phyloP scores from a whole-genome alignment of 495 filamentous ascomycete genomes.

The Alectoria sarmentosa region DNA sequence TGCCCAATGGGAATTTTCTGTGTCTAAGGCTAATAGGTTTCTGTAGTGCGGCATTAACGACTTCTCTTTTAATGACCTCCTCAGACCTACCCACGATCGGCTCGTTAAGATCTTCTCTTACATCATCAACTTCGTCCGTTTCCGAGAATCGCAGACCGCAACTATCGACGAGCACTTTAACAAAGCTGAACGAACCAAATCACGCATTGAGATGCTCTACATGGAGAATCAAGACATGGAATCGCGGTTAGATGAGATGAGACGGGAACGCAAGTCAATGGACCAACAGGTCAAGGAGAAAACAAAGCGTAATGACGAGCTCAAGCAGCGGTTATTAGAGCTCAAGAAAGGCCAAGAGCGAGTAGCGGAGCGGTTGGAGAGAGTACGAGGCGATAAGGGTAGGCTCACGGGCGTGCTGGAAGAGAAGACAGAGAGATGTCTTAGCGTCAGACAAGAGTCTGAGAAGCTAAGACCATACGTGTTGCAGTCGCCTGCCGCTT shows the following conservation, averaged over 20 bases:
- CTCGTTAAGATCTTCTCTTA: conserved; percentile 91
- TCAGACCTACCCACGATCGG: conserved; percentile 79
- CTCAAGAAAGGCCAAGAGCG: conserved; percentile 69
- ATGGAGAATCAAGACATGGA: conserved; percentile 82
- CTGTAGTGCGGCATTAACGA: conserved; percentile 78
- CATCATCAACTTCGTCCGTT: conserved; percentile 96
- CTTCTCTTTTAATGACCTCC: conserved; percentile 85
- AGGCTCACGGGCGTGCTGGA: conserved; percentile 65
- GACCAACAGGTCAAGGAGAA: conserved; percentile 75
- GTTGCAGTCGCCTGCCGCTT: conserved; percentile 71
- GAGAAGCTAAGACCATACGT: conserved; percentile 88
- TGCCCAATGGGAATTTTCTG: neutral
- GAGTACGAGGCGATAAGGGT: conserved; percentile 63
- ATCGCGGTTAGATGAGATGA: conserved; percentile 70
- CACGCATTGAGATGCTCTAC: conserved; percentile 78
- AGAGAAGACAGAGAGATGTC: conserved; percentile 62
- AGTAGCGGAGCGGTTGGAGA: conserved; percentile 69
- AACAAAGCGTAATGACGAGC: conserved; percentile 71
- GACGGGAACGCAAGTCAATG: conserved; percentile 63
- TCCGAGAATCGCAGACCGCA: conserved; percentile 79
- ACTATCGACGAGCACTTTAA: conserved; percentile 91
- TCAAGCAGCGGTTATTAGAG: conserved; percentile 71
- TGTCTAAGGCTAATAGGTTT: neutral
- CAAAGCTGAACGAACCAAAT: conserved; percentile 75
- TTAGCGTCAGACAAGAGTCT: conserved; percentile 62